phyloP scores from a whole-genome alignment of 176 grass and related monocot species.

The Carex pumila region DNA sequence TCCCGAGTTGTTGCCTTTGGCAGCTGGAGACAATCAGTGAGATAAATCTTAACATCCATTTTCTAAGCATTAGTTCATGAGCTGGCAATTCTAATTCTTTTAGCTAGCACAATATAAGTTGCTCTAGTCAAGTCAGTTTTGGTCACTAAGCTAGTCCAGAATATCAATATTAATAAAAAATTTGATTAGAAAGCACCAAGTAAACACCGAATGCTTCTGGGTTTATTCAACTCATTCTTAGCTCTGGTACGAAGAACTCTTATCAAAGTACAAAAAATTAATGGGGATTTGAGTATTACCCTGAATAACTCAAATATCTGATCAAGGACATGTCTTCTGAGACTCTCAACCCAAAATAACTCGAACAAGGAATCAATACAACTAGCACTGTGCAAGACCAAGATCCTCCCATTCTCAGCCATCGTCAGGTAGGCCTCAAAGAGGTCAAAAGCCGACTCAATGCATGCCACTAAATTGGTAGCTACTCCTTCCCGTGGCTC shows the following conservation, averaged over 20 bases:
- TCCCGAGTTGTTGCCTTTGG: constrained; percentile 57
- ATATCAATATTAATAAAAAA: background rate
- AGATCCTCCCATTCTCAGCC: constrained; percentile 53
- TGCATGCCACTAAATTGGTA: constrained; percentile 44
- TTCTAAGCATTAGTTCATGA: background rate
- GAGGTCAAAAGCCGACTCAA: constrained; percentile 75
- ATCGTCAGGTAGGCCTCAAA: constrained; percentile 75
- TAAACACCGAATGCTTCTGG: background rate
- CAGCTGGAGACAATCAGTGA: constrained; percentile 44
- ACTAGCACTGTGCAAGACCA: constrained; percentile 64
- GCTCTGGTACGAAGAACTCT: background rate
- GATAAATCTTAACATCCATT: constrained; percentile 23
- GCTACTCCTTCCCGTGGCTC: constrained; percentile 11
- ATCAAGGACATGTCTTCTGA: constrained; percentile 62
- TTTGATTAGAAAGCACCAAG: background rate
- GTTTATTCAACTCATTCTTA: background rate
- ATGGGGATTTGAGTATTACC: constrained; percentile 35
- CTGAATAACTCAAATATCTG: constrained; percentile 84
- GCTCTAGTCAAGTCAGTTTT: background rate
- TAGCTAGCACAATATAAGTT: background rate
- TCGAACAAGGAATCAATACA: constrained; percentile 85
- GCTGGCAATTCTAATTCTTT: background rate
- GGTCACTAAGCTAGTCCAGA: background rate
- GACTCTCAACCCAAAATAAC: constrained; percentile 86
- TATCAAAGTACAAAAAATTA: constrained; percentile 16